A percentile compares a stretch with the other conserved stretches of the same genome.
phyloP scores from a whole-genome alignment of 768 basidiomycete genomes.

The Pleurotus pulmonarius region DNA sequence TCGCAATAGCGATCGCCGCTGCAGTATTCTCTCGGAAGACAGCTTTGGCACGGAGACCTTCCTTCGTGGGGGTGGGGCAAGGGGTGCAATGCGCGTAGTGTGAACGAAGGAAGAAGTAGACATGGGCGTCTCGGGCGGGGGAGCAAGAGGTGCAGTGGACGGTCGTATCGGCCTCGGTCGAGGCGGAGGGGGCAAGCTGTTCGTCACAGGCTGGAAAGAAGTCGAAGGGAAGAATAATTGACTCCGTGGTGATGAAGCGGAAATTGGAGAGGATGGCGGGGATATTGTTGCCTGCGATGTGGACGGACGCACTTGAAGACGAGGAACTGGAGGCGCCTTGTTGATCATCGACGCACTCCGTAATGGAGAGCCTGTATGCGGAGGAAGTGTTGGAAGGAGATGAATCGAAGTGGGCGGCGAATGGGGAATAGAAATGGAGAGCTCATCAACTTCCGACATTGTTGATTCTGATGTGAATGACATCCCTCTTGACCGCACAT shows the following conservation, averaged over 20 bases:
- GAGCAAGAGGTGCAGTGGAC: slow-evolving; percentile 21
- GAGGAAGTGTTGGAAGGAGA: slow-evolving; percentile 13
- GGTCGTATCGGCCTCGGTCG: slow-evolving; percentile 31
- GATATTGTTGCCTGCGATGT: slow-evolving; percentile 28
- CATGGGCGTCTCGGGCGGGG: slow-evolving; percentile 26
- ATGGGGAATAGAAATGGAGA: slow-evolving; percentile 16
- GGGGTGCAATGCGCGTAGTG: slow-evolving; percentile 7
- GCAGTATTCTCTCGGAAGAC: slow-evolving; percentile 35
- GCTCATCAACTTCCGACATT: slow-evolving; percentile 26
- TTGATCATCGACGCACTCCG: slow-evolving; percentile 16
- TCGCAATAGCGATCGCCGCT: slow-evolving; percentile 52
- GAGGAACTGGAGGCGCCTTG: slow-evolving; percentile 16
- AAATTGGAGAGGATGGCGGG: slow-evolving; percentile 18
- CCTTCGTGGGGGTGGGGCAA: slow-evolving; percentile 20
- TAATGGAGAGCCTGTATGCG: slow-evolving; percentile 8
- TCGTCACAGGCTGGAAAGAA: slow-evolving; percentile 23
- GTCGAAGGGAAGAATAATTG: slow-evolving; percentile 13
- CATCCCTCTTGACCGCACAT: slow-evolving; percentile 26
- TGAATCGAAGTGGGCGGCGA: slow-evolving; percentile 24
- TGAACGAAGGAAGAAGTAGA: background rate
- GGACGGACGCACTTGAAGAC: slow-evolving; percentile 26
- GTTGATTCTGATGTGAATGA: slow-evolving; percentile 38
- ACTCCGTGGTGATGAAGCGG: slow-evolving; percentile 9
- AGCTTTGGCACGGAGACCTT: slow-evolving; percentile 26
- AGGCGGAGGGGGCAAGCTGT: slow-evolving; percentile 54